Percentiles rank a stretch among this genome's conserved stretches.
Evolutionary conservation across 441 rosid genomes (phyloP).

Genomic region (Heliophila coronopifolia): DNA sequence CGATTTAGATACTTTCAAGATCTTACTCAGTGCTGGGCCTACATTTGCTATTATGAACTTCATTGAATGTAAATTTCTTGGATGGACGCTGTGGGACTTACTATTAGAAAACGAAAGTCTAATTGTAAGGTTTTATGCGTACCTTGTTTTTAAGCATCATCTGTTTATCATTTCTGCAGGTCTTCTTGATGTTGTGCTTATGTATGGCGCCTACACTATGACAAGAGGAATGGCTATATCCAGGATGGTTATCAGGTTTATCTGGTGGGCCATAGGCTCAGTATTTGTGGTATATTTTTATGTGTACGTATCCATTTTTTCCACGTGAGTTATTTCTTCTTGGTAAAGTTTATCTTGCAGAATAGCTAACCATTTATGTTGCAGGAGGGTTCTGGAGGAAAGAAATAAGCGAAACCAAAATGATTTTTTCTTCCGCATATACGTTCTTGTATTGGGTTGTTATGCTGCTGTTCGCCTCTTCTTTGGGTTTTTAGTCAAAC

Average conservation of each 20-base stretch:
- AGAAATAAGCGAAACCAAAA: constrained; percentile 47
- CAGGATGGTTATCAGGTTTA: constrained; percentile 79
- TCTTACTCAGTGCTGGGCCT: constrained; percentile 84
- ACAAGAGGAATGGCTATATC: constrained; percentile 99
- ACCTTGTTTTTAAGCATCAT: constrained; percentile 21
- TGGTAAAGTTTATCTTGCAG: constrained; percentile 4
- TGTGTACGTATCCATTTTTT: constrained; percentile 50
- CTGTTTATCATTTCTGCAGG: constrained; percentile 40
- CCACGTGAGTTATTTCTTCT: constrained; percentile 5
- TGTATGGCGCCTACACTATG: constrained; percentile 88
- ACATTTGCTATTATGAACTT: constrained; percentile 89
- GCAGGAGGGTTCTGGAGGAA: constrained; percentile 85
- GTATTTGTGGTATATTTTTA: constrained; percentile 68
- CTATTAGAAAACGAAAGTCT: constrained; percentile 3
- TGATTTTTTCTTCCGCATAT: constrained; percentile 78
- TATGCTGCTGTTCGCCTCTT: constrained; percentile 75
- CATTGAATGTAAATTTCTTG: constrained; percentile 57
- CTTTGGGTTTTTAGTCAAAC: constrained; percentile 61
- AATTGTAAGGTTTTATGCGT: constrained; percentile 12
- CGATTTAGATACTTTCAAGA: constrained; percentile 66
- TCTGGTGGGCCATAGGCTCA: constrained; percentile 82
- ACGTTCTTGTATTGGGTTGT: constrained; percentile 80
- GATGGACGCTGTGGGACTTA: constrained; percentile 20
- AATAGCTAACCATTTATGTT: constrained; percentile 23
- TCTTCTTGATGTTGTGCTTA: constrained; percentile 84